Conservation (phyloP, 306 rosid species). For the Vicia faba region DNA sequence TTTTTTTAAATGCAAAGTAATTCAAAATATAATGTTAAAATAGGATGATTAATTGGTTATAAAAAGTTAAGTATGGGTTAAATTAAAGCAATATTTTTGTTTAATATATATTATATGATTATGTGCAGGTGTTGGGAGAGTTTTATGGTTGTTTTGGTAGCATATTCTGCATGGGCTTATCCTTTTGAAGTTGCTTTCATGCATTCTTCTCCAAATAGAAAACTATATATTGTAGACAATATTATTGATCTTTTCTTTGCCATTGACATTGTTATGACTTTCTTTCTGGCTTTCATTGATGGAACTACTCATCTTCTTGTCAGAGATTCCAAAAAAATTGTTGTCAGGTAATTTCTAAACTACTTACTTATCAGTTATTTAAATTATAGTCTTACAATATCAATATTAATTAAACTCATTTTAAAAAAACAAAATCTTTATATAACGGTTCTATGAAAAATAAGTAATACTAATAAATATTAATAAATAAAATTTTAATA, state of each 20-base stretch:
- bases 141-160: constrained; percentile 79
- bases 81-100: background rate
- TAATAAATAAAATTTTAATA: too few relatives aligned
- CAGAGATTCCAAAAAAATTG: constrained; percentile 63
- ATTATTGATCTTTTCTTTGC: constrained; percentile 72
- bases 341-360: constrained; percentile 48
- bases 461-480: too few relatives aligned
- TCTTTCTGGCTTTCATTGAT: constrained; percentile 76
- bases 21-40: background rate
- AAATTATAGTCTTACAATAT: too few relatives aligned
- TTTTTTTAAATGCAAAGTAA: background rate
- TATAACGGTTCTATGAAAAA: too few relatives aligned
- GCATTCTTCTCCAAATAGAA: constrained; percentile 32
- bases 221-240: constrained; percentile 54
- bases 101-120: background rate
- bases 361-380: background rate
- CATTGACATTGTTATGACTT: constrained; percentile 73
- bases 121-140: constrained; percentile 76
- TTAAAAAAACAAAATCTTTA: too few relatives aligned
- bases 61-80: background rate
- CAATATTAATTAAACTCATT: too few relatives aligned
- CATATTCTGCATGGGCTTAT: constrained; percentile 77
- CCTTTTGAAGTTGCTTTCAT: constrained; percentile 87
- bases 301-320: constrained; percentile 69
- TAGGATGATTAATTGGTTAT: background rate